A percentile compares a stretch with the other conserved stretches of the same genome.
phyloP scores from a whole-genome alignment of 2,329 filamentous ascomycete genomes.

The Calonectria henricotiae region DNA sequence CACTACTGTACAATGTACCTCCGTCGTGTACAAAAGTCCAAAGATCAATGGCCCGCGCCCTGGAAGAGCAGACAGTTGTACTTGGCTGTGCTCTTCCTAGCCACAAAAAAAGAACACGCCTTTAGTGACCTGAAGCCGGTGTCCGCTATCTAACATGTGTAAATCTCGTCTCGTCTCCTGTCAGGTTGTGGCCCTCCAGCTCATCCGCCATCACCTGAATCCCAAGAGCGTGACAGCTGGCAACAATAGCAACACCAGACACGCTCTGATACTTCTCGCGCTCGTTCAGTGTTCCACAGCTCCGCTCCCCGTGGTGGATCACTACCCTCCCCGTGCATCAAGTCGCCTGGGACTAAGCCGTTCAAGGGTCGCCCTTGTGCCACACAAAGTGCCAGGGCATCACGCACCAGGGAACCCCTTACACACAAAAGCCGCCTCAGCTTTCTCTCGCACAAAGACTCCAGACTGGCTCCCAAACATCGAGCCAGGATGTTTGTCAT shows the following conservation, averaged over 20 bases:
- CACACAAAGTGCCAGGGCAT: slow-evolving; percentile 21
- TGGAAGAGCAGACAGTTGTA: slow-evolving; percentile 21
- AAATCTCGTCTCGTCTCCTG: slow-evolving; percentile 5
- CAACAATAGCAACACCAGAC: slow-evolving; percentile 28
- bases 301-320: slow-evolving; percentile 22
- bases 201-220: slow-evolving; percentile 32
- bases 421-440: slow-evolving; percentile 20
- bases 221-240: slow-evolving; percentile 11
- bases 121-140: slow-evolving; percentile 1
- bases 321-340: slow-evolving; percentile 27
- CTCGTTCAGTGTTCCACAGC: slow-evolving; percentile 39
- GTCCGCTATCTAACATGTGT: not conserved
- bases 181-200: not conserved
- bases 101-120: not conserved
- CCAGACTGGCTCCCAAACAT: slow-evolving; percentile 44
- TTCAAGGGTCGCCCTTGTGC: slow-evolving; percentile 32
- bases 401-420: slow-evolving; percentile 10
- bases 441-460: slow-evolving; percentile 28
- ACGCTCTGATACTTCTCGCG: slow-evolving; percentile 18
- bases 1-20: slow-evolving; percentile 22
- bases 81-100: not conserved
- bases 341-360: slow-evolving; percentile 22
- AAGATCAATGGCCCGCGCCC: slow-evolving; percentile 22
- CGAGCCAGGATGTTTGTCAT: slow-evolving; percentile 49
- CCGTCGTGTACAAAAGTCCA: slow-evolving; percentile 10